Evolutionary conservation across 352 stramenopile genomes (phyloP).

Genomic region (Phytophthora ramorum): DNA sequence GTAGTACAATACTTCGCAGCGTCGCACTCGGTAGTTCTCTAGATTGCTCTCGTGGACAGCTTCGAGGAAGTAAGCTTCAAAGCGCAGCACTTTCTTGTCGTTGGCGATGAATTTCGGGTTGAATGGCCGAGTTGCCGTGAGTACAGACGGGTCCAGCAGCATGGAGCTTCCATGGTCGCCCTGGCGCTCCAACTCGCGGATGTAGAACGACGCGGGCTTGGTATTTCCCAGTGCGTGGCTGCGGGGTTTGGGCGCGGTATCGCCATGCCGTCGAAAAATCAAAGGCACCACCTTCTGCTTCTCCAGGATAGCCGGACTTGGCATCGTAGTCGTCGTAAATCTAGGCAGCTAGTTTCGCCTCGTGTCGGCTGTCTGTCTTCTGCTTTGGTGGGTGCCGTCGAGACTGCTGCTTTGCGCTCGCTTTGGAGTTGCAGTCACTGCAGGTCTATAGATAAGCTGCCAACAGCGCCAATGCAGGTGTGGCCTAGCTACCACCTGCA

Average conservation of each 20-base stretch:
- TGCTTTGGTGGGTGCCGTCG: conserved; percentile 1
- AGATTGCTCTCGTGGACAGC: conserved; percentile 87
- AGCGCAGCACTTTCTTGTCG: conserved; percentile 88
- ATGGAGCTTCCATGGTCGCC: conserved; percentile 52
- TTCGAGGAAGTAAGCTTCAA: conserved; percentile 90
- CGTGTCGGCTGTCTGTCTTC: conserved; percentile 3
- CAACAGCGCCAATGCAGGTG: background rate
- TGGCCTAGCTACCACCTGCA: background rate
- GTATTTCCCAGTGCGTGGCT: conserved; percentile 67
- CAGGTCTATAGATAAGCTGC: conserved; percentile 21
- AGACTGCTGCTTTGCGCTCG: background rate
- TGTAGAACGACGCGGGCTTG: conserved; percentile 75
- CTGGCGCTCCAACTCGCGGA: conserved; percentile 70
- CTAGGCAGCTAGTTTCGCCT: conserved; percentile 5
- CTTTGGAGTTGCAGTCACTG: background rate
- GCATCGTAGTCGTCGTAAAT: conserved; percentile 39
- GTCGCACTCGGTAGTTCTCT: conserved; percentile 86
- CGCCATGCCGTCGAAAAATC: conserved; percentile 78
- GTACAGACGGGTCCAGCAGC: conserved; percentile 49
- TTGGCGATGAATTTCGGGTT: conserved; percentile 74
- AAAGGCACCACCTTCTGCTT: conserved; percentile 86
- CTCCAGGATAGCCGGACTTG: conserved; percentile 62
- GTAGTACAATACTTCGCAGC: conserved; percentile 86
- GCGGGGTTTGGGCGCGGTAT: conserved; percentile 71
- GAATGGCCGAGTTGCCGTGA: conserved; percentile 57